These are phyloP conservation scores for Coemansia sp. DNA, from an alignment of 192 early-diverging fungal species.

Conservation along the genomic window DNA sequence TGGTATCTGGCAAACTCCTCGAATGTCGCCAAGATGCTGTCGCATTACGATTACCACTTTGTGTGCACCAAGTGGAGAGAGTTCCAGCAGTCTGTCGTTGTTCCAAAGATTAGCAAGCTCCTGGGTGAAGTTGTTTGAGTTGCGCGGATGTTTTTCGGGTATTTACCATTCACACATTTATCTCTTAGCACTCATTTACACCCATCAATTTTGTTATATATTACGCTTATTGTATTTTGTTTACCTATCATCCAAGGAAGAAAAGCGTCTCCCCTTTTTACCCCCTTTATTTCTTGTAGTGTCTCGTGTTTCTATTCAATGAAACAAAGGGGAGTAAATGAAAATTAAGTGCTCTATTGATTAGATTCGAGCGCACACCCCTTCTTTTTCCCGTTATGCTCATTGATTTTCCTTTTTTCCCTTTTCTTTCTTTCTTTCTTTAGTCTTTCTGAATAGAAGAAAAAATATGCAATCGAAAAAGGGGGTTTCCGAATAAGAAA, in stretches of 20 bases:
- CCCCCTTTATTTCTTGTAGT: too few relatives aligned
- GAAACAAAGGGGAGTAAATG: too few relatives aligned
- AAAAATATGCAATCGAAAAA: too few relatives aligned
- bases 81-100: slow-evolving; percentile 16
- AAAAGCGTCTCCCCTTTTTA: too few relatives aligned
- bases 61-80: slow-evolving; percentile 21
- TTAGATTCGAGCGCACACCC: neutral
- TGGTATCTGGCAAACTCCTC: neutral
- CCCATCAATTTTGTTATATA: neutral
- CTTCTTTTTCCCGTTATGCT: neutral
- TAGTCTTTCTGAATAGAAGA: neutral
- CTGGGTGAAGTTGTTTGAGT: neutral
- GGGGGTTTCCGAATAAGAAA: too few relatives aligned
- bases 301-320: too few relatives aligned
- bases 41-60: slow-evolving; percentile 20
- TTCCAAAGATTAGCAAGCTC: slow-evolving; percentile 2
- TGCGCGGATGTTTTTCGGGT: too few relatives aligned
- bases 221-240: too few relatives aligned
- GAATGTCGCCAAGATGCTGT: slow-evolving; percentile 3
- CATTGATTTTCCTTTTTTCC: neutral
- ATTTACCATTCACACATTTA: too few relatives aligned
- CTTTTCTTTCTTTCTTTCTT: neutral
- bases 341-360: too few relatives aligned
- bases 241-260: too few relatives aligned
- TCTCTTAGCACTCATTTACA: too few relatives aligned